Conservation (phyloP, 2,329 filamentous ascomycete species). For the Periconia macrospinosa region DNA sequence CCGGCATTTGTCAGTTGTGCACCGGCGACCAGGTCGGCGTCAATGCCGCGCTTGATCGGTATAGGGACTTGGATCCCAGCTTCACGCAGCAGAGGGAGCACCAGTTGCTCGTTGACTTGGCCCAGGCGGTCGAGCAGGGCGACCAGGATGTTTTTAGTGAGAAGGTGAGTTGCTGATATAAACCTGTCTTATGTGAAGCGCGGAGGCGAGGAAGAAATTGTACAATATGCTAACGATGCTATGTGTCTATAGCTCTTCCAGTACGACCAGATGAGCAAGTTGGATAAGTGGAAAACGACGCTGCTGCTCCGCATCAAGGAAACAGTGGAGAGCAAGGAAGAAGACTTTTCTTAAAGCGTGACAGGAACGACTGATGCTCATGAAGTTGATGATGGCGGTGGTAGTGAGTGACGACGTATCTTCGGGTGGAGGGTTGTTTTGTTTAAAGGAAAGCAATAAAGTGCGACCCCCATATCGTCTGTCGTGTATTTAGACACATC, state of each 20-base stretch:
- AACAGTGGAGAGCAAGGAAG: conserved; percentile 70
- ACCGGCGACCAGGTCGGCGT: conserved; percentile 76
- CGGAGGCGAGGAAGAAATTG: background rate
- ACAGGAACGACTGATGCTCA: no score
- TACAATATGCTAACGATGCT: conserved; percentile 5
- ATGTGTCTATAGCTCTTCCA: conserved; percentile 65
- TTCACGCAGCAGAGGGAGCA: conserved; percentile 80
- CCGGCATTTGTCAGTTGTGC: conserved; percentile 84
- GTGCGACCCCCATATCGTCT: no score
- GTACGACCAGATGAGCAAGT: conserved; percentile 87
- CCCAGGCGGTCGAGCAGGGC: conserved; percentile 72
- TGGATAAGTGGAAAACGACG: conserved; percentile 97
- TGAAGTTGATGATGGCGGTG: background rate
- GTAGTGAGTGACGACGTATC: background rate
- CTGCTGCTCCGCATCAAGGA: conserved; percentile 82
- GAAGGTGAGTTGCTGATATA: conserved; percentile 57
- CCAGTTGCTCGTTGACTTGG: conserved; percentile 76
- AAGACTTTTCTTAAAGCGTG: conserved; percentile 64
- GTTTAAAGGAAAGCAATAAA: no score
- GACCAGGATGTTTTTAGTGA: conserved; percentile 84
- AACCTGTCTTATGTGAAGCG: no score
- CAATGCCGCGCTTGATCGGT: conserved; percentile 78
- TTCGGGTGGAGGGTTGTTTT: background rate
- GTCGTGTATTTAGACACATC: background rate
- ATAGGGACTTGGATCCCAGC: conserved; percentile 65